Evolutionary conservation across 331 rosid species (phyloP).

Genomic region (Pyrus hybrid): DNA sequence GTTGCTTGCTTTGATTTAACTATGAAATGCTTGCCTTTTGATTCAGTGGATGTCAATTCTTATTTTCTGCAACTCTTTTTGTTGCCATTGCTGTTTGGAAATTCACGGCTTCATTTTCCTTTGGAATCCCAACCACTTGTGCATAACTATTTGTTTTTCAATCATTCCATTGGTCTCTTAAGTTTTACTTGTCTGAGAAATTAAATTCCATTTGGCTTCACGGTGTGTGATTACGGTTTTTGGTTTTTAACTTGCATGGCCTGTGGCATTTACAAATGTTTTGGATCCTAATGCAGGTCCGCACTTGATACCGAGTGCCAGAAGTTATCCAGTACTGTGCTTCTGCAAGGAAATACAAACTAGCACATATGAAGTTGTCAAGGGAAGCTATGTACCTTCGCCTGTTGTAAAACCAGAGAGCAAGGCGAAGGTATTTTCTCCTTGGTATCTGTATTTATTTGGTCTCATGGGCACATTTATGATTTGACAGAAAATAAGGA

Average conservation of each 20-base stretch:
- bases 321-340: conserved; percentile 26
- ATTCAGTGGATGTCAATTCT: neutral
- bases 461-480: neutral
- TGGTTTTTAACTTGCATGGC: no score
- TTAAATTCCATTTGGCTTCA: no score
- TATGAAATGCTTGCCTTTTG: neutral
- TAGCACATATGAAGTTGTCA: conserved; percentile 53
- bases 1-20: neutral
- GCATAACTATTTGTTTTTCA: no score
- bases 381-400: conserved; percentile 62
- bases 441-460: neutral
- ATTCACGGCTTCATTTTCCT: no score
- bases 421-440: conserved; percentile 28
- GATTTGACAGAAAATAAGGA: neutral
- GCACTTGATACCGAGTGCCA: conserved; percentile 19
- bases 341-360: conserved; percentile 53
- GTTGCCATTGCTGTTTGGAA: neutral
- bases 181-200: neutral
- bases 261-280: neutral
- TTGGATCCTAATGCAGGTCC: conserved; percentile 22
- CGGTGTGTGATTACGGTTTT: no score
- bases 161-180: no score
- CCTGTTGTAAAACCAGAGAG: conserved; percentile 26
- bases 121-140: no score
- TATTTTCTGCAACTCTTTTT: neutral